Evolutionary conservation across 192 early-diverging fungal genomes (phyloP).

Genomic region (Backusella liffmaniae): DNA sequence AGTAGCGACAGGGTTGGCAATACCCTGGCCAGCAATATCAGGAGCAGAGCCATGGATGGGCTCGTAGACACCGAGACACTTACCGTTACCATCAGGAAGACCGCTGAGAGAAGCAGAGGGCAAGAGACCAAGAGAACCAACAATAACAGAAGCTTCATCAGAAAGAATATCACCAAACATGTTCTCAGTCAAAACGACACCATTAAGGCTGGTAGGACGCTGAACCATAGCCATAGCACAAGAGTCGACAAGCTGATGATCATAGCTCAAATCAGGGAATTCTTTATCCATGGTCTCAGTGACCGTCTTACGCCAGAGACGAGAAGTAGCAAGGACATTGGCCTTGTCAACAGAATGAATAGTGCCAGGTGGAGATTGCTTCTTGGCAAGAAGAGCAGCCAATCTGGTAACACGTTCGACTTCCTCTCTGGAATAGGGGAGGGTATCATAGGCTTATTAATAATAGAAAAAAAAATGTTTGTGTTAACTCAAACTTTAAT

Average conservation of each 20-base stretch:
- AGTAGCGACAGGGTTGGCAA: slow-evolving; percentile 97
- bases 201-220: slow-evolving; percentile 88
- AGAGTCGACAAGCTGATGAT: slow-evolving; percentile 95
- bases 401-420: slow-evolving; percentile 94
- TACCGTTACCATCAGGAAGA: slow-evolving; percentile 71
- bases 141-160: slow-evolving; percentile 96
- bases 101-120: slow-evolving; percentile 90
- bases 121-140: slow-evolving; percentile 89
- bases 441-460: slow-evolving; percentile 82
- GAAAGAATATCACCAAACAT: slow-evolving; percentile 99
- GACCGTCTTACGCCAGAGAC: slow-evolving; percentile 95
- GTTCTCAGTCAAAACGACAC: slow-evolving; percentile 96
- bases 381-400: slow-evolving; percentile 80
- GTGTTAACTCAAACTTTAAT: background rate
- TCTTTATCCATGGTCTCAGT: slow-evolving; percentile 86
- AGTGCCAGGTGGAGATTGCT: slow-evolving; percentile 74
- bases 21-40: slow-evolving; percentile 96
- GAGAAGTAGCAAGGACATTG: slow-evolving; percentile 96
- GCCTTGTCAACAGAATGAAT: slow-evolving; percentile 99
- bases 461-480: slow-evolving; percentile 9
- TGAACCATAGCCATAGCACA: slow-evolving; percentile 97
- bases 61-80: slow-evolving; percentile 90
- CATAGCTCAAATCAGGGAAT: slow-evolving; percentile 83
- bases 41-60: slow-evolving; percentile 99
- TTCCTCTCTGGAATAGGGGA: slow-evolving; percentile 90